Conservation (phyloP, 2,329 filamentous ascomycete genomes). For the Lecanicillium sp. region DNA sequence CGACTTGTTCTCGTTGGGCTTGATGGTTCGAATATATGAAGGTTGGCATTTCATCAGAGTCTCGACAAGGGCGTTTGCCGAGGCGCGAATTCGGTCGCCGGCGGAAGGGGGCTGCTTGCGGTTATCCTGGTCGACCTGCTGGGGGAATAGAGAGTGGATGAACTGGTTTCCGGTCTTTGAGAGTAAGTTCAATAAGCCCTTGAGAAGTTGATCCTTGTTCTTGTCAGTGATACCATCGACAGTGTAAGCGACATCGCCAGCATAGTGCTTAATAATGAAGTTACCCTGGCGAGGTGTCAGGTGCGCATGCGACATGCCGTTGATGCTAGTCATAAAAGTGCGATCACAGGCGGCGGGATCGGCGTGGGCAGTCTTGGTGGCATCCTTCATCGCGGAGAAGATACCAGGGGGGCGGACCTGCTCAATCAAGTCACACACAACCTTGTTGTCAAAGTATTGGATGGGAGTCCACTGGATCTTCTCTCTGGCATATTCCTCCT, state of each 20-base stretch:
- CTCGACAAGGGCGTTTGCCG: conserved; percentile 88
- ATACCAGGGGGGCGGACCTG: conserved; percentile 84
- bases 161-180: conserved; percentile 79
- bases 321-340: conserved; percentile 90
- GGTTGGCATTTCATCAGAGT: conserved; percentile 97
- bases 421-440: conserved; percentile 96
- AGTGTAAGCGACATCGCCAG: conserved; percentile 90
- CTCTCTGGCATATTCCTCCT: conserved; percentile 93
- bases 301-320: conserved; percentile 85
- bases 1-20: conserved; percentile 98
- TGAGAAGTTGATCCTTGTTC: conserved; percentile 96
- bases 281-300: conserved; percentile 88
- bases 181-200: conserved; percentile 85
- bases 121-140: conserved; percentile 93
- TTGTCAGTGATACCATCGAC: conserved; percentile 98
- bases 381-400: conserved; percentile 94
- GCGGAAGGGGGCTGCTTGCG: conserved; percentile 89
- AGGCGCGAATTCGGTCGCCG: conserved; percentile 91
- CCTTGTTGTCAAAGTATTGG: conserved; percentile 99
- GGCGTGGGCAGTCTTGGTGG: conserved; percentile 95
- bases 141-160: conserved; percentile 80
- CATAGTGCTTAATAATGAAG: conserved; percentile 98
- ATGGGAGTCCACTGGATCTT: conserved; percentile 99
- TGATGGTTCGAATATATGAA: conserved; percentile 98
- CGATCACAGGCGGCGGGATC: conserved; percentile 91